Base-by-base conservation (phyloP, 345 rosid genomes). In the Heritiera fomes region DNA sequence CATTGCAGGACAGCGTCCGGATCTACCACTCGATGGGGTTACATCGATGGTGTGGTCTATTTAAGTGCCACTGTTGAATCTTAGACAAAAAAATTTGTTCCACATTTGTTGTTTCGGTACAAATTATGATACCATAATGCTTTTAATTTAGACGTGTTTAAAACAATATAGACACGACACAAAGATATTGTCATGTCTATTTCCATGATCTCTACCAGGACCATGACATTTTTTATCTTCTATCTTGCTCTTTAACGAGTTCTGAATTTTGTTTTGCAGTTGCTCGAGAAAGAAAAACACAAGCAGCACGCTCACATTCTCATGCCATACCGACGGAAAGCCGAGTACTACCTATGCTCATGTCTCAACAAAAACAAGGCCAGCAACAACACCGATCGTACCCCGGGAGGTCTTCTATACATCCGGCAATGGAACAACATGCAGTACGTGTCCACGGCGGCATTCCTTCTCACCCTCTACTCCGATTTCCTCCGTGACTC, bases 361-460 rank as follows among this genome's bases (percentile, higher is more conserved):
- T 88, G 94, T 71, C 95, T 96, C 11, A 80, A 86, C 93, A 87
- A 83, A 79, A 94, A 88, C 89, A 84, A 90, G 56, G 77, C 64
- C 50, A 82, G 71, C 45, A 75, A 83, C 80, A 92, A 92, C 62
- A 90, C 91, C 17, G 84, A 81, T 4, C 87, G 87, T 41, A 94
- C 94, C 40, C 98, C 97, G 0, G 95, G 79, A 8, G 98, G 99
- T 17, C 85, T 96, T 41, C 81, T 96, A 28, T 92, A 87, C 87
- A 76, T 94, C 80, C 87, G 98, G 63, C 88, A 91, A 85, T 96
- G 99, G 99, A 96, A 96, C 92, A 96, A 96, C 81, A 90, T 96
- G 93, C 98, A 96, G 81, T 92, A 96, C 68, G 97, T 92, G 7
- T 89, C 98, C 5, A 86, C 98, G 0, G 90, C 99, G 0, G 79